Percentiles rank a stretch among this genome's conserved stretches.
Evolutionary conservation across 208 protist genomes (phyloP).

Genomic region (Leishmania aethiopica): DNA sequence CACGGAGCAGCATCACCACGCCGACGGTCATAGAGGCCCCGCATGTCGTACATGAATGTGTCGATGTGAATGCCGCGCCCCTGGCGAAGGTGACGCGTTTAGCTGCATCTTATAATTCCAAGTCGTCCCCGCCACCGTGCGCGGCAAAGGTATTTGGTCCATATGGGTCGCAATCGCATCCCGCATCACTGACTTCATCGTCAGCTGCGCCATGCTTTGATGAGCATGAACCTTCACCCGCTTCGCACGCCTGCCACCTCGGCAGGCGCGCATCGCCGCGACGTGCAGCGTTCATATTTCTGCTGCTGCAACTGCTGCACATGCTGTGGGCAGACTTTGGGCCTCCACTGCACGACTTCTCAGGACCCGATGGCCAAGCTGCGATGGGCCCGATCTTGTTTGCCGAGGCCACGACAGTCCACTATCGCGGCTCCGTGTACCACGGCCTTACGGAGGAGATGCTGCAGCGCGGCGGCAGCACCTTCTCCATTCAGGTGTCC

Average conservation of each 20-base stretch:
- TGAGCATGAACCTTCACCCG: too few relatives aligned
- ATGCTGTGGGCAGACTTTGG: slow-evolving; percentile 12
- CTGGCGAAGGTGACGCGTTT: background rate
- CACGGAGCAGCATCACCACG: background rate
- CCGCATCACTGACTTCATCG: background rate
- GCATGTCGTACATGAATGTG: background rate
- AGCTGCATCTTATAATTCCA: background rate
- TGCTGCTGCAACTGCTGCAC: slow-evolving; percentile 5
- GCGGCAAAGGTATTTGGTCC: background rate
- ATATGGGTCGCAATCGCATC: background rate
- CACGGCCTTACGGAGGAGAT: slow-evolving; percentile 48
- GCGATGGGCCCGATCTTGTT: slow-evolving; percentile 14
- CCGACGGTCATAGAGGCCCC: background rate
- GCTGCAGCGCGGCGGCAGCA: slow-evolving; percentile 47
- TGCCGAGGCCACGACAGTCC: slow-evolving; percentile 42
- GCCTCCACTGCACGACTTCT: background rate
- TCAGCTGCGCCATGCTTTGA: background rate
- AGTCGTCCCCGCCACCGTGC: background rate
- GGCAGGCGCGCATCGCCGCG: slow-evolving; percentile 3
- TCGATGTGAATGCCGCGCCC: background rate
- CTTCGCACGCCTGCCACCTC: too few relatives aligned
- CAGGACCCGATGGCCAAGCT: background rate
- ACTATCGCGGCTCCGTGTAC: slow-evolving; percentile 72
- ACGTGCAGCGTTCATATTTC: background rate
- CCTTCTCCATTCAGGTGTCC: slow-evolving; percentile 54